A percentile compares a stretch with the other conserved stretches of the same genome.
Conservation (phyloP, 2,329 filamentous ascomycete genomes). For the Amylocarpus encephaloides region DNA sequence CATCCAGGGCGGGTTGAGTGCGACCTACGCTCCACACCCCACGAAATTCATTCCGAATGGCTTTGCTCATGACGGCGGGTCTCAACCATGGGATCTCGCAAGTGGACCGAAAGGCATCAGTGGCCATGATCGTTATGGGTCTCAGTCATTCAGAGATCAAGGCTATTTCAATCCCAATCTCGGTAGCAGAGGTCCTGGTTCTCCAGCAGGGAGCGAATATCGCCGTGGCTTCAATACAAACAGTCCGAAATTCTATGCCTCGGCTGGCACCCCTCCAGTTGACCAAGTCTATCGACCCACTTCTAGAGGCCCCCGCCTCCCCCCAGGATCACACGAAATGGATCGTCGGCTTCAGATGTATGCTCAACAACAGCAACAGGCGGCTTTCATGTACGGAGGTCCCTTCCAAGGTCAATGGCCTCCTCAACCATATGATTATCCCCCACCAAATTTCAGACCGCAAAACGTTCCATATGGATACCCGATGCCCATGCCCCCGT, state of each 20-base stretch:
- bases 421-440: conserved; percentile 36
- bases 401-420: conserved; percentile 36
- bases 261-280: conserved; percentile 23
- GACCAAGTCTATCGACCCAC: conserved; percentile 27
- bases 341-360: conserved; percentile 27
- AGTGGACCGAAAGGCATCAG: conserved; percentile 21
- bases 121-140: conserved; percentile 21
- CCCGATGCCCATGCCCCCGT: conserved; percentile 28
- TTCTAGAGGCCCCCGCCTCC: conserved; percentile 25
- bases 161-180: conserved; percentile 25
- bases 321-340: conserved; percentile 24
- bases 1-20: conserved; percentile 17
- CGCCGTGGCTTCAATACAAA: conserved; percentile 22
- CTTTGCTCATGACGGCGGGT: conserved; percentile 20
- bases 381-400: conserved; percentile 33
- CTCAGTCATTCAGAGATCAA: conserved; percentile 28
- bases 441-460: conserved; percentile 31
- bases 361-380: conserved; percentile 17
- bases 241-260: conserved; percentile 29
- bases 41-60: conserved; percentile 20
- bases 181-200: conserved; percentile 25
- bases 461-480: conserved; percentile 33
- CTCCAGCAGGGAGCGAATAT: conserved; percentile 30
- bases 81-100: conserved; percentile 25
- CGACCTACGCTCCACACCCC: conserved; percentile 25